Evolutionary conservation across 495 filamentous ascomycete species (phyloP).

Genomic region (Neurospora cerealis): DNA sequence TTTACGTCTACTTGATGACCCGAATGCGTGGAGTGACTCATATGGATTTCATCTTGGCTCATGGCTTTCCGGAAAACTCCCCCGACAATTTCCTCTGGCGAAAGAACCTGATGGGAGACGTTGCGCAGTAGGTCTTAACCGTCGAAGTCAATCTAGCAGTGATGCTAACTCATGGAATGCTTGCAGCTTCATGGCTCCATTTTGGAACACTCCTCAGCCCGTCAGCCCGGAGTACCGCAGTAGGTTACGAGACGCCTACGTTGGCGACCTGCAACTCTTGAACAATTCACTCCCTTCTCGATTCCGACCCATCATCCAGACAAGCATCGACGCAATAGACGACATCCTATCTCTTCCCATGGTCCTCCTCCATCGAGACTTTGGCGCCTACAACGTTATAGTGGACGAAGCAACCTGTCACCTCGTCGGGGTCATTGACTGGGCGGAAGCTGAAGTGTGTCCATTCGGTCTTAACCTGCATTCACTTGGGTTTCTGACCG

Average conservation of each 20-base stretch:
- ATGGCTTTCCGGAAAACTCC: slow-evolving; percentile 5
- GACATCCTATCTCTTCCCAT: slow-evolving; percentile 30
- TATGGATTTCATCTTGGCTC: background rate
- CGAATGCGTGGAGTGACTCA: background rate
- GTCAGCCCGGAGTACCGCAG: slow-evolving; percentile 18
- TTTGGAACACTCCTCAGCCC: slow-evolving; percentile 24
- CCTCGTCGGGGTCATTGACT: slow-evolving; percentile 28
- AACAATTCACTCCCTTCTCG: slow-evolving; percentile 23
- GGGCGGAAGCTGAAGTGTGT: slow-evolving; percentile 21
- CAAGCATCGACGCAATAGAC: slow-evolving; percentile 19
- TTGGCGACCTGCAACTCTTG: slow-evolving; percentile 21
- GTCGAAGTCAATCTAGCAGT: slow-evolving; percentile 27
- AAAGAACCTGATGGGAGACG: slow-evolving; percentile 2
- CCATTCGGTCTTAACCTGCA: slow-evolving; percentile 32
- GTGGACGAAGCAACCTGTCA: slow-evolving; percentile 25
- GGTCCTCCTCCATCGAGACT: slow-evolving; percentile 30
- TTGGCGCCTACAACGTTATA: slow-evolving; percentile 30
- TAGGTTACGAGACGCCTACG: slow-evolving; percentile 12
- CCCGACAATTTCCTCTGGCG: background rate
- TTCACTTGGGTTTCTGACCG: slow-evolving; percentile 24
- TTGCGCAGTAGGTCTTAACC: background rate
- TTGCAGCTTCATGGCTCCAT: slow-evolving; percentile 27
- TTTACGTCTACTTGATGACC: slow-evolving; percentile 1
- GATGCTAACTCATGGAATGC: slow-evolving; percentile 21
- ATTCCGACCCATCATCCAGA: slow-evolving; percentile 26